Percentiles rank a stretch among this genome's conserved stretches.
phyloP scores from a whole-genome alignment of 1,284 basidiomycete genomes.

The Schizophyllum amplum region DNA sequence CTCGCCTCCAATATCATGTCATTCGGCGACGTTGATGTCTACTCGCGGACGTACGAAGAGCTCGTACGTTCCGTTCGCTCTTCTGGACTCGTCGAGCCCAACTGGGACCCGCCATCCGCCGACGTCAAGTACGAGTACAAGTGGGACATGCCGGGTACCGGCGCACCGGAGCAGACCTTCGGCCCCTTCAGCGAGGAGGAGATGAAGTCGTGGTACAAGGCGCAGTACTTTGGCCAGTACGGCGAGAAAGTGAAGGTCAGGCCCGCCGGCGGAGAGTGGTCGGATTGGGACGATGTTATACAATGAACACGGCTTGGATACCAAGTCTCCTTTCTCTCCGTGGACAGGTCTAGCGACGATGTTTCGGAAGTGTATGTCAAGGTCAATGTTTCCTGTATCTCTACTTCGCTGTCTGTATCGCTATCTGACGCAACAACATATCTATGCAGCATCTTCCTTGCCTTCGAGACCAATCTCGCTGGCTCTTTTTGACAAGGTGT shows the following conservation, averaged over 20 bases:
- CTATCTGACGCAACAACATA: constrained; percentile 12
- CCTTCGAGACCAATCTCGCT: too few species aligned
- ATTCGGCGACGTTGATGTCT: constrained; percentile 75
- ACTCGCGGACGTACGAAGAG: constrained; percentile 77
- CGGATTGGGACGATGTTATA: constrained; percentile 57
- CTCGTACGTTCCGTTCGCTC: constrained; percentile 67
- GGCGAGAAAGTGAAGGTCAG: constrained; percentile 73
- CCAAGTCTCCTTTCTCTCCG: constrained; percentile 6
- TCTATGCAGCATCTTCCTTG: too few species aligned
- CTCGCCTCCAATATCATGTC: constrained; percentile 78
- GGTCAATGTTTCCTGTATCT: constrained; percentile 11
- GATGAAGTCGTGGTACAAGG: constrained; percentile 67
- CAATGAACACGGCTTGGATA: constrained; percentile 21
- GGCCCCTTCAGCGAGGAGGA: constrained; percentile 74
- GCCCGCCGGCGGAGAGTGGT: constrained; percentile 58
- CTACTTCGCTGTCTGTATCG: constrained; percentile 7
- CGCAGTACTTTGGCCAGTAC: constrained; percentile 63
- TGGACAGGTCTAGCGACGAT: constrained; percentile 9
- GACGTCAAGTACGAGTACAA: constrained; percentile 72
- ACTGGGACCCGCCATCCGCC: constrained; percentile 73
- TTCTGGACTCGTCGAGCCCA: constrained; percentile 55
- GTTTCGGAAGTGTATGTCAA: constrained; percentile 11
- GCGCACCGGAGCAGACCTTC: constrained; percentile 47
- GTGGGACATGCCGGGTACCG: constrained; percentile 53
- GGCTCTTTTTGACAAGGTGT: too few species aligned